phyloP scores from a whole-genome alignment of 352 stramenopile genomes.

The Thalassiosira ordinaria region DNA sequence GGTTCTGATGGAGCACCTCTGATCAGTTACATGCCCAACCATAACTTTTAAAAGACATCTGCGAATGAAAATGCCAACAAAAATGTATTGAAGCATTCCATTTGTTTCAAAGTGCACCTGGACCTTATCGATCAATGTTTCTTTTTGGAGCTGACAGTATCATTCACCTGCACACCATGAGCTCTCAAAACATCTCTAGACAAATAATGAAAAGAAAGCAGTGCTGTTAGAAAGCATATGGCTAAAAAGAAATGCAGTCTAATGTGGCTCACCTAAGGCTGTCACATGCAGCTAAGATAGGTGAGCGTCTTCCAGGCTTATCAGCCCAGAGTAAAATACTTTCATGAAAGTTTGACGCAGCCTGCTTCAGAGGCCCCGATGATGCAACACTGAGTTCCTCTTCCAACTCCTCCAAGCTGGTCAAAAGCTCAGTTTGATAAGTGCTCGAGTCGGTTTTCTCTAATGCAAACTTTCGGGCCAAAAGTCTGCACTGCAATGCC shows the following conservation, averaged over 20 bases:
- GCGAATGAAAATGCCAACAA: no score
- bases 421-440: slow-evolving; percentile 10
- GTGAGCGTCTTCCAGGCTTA: slow-evolving; percentile 9
- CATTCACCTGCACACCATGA: slow-evolving; percentile 65
- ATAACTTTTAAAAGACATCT: no score
- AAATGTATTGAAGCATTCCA: no score
- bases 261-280: slow-evolving; percentile 50
- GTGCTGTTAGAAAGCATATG: background rate
- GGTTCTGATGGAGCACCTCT: no score
- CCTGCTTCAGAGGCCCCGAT: slow-evolving; percentile 38
- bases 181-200: slow-evolving; percentile 62
- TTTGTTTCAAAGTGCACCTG: no score
- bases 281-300: slow-evolving; percentile 63
- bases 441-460: slow-evolving; percentile 31
- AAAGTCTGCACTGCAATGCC: slow-evolving; percentile 54
- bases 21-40: no score
- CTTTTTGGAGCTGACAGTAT: no score
- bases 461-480: slow-evolving; percentile 63
- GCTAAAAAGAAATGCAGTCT: no score
- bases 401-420: slow-evolving; percentile 21
- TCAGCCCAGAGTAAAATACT: slow-evolving; percentile 40
- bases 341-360: slow-evolving; percentile 48
- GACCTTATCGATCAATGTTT: no score
- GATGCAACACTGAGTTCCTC: slow-evolving; percentile 31
- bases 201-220: background rate